Evolutionary conservation across 2,329 filamentous ascomycete genomes (phyloP), one percentile per base, ranked within the genome.

Genomic region (Daldinia eschscholtzii): DNA sequence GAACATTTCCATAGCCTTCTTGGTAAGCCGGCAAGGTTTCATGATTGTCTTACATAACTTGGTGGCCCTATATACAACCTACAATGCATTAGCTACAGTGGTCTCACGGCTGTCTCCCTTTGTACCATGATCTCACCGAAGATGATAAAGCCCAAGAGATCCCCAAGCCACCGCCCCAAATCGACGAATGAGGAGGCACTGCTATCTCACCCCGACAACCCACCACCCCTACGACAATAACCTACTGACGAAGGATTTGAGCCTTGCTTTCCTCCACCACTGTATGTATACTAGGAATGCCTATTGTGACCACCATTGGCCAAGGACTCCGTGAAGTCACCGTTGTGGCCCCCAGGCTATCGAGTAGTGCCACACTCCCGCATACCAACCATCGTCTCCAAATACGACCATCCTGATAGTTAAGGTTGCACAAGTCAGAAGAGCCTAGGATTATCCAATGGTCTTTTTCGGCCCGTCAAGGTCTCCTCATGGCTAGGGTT

Each of bases 371-470:
- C 69, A 67, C 64, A 65, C 44, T 64, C 46, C 44, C 57, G 61
- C 66, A 69, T 69, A 20, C 37, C 61, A 63, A 52, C 66, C 61
- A 52, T 67, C 59, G 61, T 61, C 64, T 70, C 61, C 66, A 65
- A 64, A 71, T 71, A 66, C 66, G 58, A 71, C 66, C 69, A 61
- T 67, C 48, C 61, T 57, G 42, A 62, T 39, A 52, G 55, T 41
- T 35, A 52, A 55, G 60, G 56, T 70, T 53, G 39, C 57, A 70
- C 67, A 48, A 44, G 37, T 64, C 20, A 44, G 44, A 53, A 37
- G 9, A 33, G 46, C 39, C 48, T 20, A 13, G 50, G 61, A 39
- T 57, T 35, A 23, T 57, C n/a, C 12, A 39, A 30, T 30, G 53
- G 48, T 61, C 23, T 35, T 61, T 55, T 63, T 65, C 61, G 63